Percentiles rank a stretch among this genome's conserved stretches.
Evolutionary conservation across 2,329 filamentous ascomycete genomes (phyloP).

Genomic region (Neofusicoccum ribis): DNA sequence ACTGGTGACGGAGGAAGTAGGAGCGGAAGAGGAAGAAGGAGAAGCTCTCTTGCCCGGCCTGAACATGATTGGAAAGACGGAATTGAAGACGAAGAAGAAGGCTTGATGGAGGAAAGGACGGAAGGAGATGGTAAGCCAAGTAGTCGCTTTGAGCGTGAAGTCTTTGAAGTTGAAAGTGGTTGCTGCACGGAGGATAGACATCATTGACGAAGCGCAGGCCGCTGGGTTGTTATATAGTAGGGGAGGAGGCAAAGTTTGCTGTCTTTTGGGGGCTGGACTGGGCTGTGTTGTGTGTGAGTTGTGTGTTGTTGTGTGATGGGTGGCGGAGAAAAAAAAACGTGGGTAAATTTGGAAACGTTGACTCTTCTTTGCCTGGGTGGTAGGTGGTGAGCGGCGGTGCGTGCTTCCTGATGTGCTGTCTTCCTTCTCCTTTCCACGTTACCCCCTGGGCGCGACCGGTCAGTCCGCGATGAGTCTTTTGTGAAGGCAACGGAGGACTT

Average conservation of each 20-base stretch:
- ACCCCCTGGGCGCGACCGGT: slow-evolving; percentile 5
- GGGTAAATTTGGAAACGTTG: slow-evolving; percentile 11
- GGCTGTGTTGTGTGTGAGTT: not conserved
- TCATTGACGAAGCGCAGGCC: not conserved
- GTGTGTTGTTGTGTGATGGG: slow-evolving; percentile 10
- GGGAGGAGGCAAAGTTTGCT: slow-evolving; percentile 1
- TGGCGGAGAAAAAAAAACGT: slow-evolving; percentile 1
- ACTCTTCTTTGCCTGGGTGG: slow-evolving; percentile 13
- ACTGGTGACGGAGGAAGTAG: not conserved
- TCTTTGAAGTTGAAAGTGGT: slow-evolving; percentile 8
- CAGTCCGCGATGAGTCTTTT: slow-evolving; percentile 8
- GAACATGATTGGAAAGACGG: slow-evolving; percentile 15
- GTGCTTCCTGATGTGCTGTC: slow-evolving; percentile 12
- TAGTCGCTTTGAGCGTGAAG: not conserved
- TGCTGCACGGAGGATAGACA: slow-evolving; percentile 7
- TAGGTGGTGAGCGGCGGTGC: slow-evolving; percentile 2
- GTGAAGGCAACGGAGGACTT: not conserved
- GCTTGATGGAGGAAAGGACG: slow-evolving; percentile 5
- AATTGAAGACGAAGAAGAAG: slow-evolving; percentile 12
- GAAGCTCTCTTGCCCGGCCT: not conserved
- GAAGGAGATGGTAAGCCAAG: slow-evolving; percentile 11
- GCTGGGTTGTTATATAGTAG: not conserved
- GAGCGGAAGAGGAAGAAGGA: not conserved
- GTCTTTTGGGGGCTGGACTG: not conserved
- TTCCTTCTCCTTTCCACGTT: slow-evolving; percentile 7